phyloP scores from a whole-genome alignment of 306 rosid genomes.

The Crataegus laevigata region DNA sequence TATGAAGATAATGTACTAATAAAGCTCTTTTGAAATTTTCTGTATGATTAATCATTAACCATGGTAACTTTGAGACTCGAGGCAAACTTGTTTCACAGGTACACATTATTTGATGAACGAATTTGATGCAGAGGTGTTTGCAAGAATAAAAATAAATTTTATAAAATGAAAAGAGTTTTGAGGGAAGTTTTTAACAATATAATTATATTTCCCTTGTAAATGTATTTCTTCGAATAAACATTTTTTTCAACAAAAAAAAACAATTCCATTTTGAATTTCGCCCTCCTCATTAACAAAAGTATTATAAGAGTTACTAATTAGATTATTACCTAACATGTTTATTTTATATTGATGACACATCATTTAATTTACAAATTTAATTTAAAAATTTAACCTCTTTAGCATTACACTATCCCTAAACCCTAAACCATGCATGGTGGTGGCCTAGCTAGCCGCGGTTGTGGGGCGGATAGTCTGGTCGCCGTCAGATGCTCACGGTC shows the following conservation, averaged over 20 bases:
- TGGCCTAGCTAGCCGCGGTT: constrained; percentile 22
- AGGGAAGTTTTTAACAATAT: neutral
- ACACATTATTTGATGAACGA: neutral
- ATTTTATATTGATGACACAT: too few species aligned
- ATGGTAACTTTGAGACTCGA: too few species aligned
- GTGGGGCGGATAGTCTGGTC: constrained; percentile 22
- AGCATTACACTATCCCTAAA: too few species aligned
- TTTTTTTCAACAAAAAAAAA: neutral
- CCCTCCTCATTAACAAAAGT: neutral
- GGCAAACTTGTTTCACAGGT: too few species aligned
- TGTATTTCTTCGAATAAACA: neutral
- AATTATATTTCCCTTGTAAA: neutral
- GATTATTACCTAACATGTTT: too few species aligned
- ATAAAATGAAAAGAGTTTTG: neutral
- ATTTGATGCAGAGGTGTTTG: neutral
- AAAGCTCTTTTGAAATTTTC: too few species aligned
- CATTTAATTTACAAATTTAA: too few species aligned
- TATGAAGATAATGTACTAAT: too few species aligned
- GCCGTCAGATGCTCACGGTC: constrained; percentile 30
- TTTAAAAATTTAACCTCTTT: too few species aligned
- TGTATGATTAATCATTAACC: too few species aligned
- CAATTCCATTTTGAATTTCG: neutral
- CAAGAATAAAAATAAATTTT: neutral
- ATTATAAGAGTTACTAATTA: too few species aligned
- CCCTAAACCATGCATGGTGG: too few species aligned